Conservation (phyloP, 306 rosid species). For the Dryas octopetala region DNA sequence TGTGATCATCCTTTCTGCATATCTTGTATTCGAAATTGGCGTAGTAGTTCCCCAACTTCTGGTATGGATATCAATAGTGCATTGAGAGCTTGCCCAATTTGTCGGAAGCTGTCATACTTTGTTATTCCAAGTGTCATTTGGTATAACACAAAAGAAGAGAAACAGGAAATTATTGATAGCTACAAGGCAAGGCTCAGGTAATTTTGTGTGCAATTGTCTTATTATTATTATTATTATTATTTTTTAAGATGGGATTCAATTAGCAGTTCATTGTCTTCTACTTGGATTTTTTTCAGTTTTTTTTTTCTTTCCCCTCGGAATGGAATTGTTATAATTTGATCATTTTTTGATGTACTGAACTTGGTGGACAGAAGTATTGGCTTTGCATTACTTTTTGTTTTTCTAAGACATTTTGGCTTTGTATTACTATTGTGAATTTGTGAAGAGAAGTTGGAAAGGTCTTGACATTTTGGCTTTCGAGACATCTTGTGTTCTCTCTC, state of each 20-base stretch:
- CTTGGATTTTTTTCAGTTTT: neutral
- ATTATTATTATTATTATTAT: neutral
- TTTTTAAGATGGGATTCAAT: neutral
- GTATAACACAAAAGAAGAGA: slow-evolving; percentile 80
- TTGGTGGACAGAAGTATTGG: neutral
- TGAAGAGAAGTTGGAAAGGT: neutral
- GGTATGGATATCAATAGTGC: slow-evolving; percentile 92
- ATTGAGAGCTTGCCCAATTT: slow-evolving; percentile 91
- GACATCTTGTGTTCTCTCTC: neutral
- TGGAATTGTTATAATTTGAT: neutral
- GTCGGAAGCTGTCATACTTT: slow-evolving; percentile 90
- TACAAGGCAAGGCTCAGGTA: slow-evolving; percentile 96
- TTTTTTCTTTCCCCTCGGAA: neutral
- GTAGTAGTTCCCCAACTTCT: slow-evolving; percentile 80
- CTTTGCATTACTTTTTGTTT: neutral
- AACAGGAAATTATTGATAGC: slow-evolving; percentile 79
- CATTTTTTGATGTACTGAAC: neutral
- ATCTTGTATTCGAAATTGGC: slow-evolving; percentile 98
- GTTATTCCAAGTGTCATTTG: slow-evolving; percentile 97
- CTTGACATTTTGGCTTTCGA: too few relatives aligned
- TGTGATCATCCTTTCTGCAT: slow-evolving; percentile 96
- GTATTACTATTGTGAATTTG: neutral
- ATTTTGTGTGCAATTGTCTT: neutral
- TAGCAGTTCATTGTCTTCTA: neutral
- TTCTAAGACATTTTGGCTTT: too few relatives aligned